These are phyloP conservation scores for Starmerella gropengiesseri DNA, from an alignment of 805 yeast species.

Conservation along the genomic window DNA sequence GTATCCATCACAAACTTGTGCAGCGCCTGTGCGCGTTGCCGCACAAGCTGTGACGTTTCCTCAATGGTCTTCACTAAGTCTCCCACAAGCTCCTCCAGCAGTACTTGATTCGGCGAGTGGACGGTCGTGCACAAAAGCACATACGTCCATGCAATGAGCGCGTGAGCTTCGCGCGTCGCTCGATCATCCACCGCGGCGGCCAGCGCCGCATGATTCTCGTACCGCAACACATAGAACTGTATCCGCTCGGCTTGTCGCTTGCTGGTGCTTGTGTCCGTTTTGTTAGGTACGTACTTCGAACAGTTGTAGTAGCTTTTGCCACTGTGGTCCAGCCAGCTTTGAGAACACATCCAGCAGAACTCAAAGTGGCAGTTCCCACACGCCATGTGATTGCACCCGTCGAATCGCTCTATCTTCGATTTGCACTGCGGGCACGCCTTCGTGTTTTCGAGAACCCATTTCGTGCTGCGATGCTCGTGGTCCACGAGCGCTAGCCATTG, in stretches of 20 bases:
- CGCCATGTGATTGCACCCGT: slow-evolving; percentile 95
- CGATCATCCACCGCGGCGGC: slow-evolving; percentile 2
- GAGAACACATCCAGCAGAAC: slow-evolving; percentile 89
- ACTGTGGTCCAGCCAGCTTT: slow-evolving; percentile 64
- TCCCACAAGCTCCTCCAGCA: slow-evolving; percentile 63
- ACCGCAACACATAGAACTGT: slow-evolving; percentile 7
- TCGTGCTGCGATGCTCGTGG: slow-evolving; percentile 78
- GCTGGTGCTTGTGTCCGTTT: background rate
- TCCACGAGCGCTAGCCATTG: slow-evolving; percentile 69
- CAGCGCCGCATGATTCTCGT: slow-evolving; percentile 12
- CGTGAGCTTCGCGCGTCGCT: slow-evolving; percentile 45
- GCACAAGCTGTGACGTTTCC: slow-evolving; percentile 39
- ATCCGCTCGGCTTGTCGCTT: slow-evolving; percentile 11
- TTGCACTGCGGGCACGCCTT: slow-evolving; percentile 77
- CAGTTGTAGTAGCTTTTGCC: slow-evolving; percentile 52
- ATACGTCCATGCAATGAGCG: slow-evolving; percentile 82
- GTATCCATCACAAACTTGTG: slow-evolving; percentile 26
- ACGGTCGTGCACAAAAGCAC: slow-evolving; percentile 63
- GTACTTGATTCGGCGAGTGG: slow-evolving; percentile 39
- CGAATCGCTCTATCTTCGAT: slow-evolving; percentile 76
- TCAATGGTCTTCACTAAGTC: slow-evolving; percentile 57
- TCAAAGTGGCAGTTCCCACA: slow-evolving; percentile 67
- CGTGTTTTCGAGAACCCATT: slow-evolving; percentile 80
- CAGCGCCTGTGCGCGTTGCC: slow-evolving; percentile 30
- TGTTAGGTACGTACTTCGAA: slow-evolving; percentile 26